A percentile compares a stretch with the other conserved stretches of the same genome.
Evolutionary conservation across 1,139 yeast genomes (phyloP).

Genomic region (Candida smagusa): DNA sequence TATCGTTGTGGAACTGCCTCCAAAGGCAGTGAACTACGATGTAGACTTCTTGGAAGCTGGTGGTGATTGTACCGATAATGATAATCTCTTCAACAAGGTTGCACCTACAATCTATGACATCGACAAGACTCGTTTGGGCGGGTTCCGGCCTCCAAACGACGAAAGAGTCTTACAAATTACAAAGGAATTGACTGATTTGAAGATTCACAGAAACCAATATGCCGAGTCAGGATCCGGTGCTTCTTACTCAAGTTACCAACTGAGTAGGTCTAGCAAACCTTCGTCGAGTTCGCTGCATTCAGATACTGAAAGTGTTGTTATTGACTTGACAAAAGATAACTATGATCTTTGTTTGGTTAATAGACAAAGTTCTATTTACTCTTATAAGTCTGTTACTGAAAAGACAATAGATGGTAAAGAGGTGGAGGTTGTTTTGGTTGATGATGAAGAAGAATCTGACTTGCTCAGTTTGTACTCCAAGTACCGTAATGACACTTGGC

Average conservation of each 20-base stretch:
- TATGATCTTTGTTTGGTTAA: constrained; percentile 36
- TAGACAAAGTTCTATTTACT: constrained; percentile 32
- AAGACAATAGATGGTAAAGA: constrained; percentile 38
- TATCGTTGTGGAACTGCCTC: constrained; percentile 39
- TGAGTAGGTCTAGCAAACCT: constrained; percentile 25
- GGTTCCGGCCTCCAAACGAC: constrained; percentile 8
- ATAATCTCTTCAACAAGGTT: constrained; percentile 5
- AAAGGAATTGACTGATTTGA: constrained; percentile 9
- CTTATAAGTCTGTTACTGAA: constrained; percentile 42
- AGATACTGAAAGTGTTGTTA: constrained; percentile 36
- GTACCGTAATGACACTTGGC: constrained; percentile 32
- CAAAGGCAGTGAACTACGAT: constrained; percentile 33
- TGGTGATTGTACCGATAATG: constrained; percentile 10
- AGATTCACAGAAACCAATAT: constrained; percentile 1
- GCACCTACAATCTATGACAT: constrained; percentile 11
- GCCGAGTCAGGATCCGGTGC: constrained; percentile 9
- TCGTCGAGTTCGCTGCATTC: constrained; percentile 18
- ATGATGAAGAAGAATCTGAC: constrained; percentile 35
- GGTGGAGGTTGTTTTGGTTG: constrained; percentile 46
- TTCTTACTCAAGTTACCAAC: constrained; percentile 29
- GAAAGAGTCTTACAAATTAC: constrained; percentile 8
- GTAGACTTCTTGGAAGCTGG: constrained; percentile 41
- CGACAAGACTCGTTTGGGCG: constrained; percentile 7
- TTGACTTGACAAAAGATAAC: constrained; percentile 43
- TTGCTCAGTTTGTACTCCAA: constrained; percentile 44